Percentiles rank a stretch among this genome's conserved stretches.
phyloP scores from a whole-genome alignment of 176 grass and related monocot genomes.

The Chrysopogon serrulatus region DNA sequence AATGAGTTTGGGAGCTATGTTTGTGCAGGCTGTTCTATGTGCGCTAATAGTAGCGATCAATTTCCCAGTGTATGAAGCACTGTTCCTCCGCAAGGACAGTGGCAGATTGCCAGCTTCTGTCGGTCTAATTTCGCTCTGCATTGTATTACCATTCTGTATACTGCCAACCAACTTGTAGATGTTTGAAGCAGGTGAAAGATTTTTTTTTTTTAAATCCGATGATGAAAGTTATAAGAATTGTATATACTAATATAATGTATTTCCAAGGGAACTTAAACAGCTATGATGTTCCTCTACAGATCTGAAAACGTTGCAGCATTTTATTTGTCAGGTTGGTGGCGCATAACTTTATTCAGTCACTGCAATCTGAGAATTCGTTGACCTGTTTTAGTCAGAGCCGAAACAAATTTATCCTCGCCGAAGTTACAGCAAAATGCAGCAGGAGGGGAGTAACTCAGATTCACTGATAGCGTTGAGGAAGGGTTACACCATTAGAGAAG shows the following conservation, averaged over 20 bases:
- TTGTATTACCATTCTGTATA: conserved; percentile 35
- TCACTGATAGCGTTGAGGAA: background rate
- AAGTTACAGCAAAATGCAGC: background rate
- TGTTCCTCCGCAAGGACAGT: conserved; percentile 60
- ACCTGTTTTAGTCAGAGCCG: background rate
- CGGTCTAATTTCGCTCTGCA: conserved; percentile 33
- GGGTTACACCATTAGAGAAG: conserved; percentile 12
- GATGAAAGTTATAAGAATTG: background rate
- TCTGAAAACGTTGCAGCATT: background rate
- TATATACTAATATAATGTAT: background rate
- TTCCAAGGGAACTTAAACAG: background rate
- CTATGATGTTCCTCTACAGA: background rate
- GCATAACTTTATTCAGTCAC: background rate
- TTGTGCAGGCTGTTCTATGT: conserved; percentile 54
- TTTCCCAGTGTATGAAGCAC: conserved; percentile 50
- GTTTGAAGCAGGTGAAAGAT: background rate
- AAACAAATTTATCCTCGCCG: background rate
- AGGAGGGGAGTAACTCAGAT: background rate
- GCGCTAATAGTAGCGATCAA: conserved; percentile 36
- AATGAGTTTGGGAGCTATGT: conserved; percentile 10
- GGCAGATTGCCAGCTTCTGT: conserved; percentile 50
- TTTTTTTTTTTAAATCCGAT: too few species aligned
- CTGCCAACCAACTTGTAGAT: background rate
- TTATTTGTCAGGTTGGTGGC: background rate
- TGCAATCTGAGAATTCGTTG: background rate